Evolutionary conservation across 2,329 filamentous ascomycete genomes (phyloP), one percentile per base, ranked within the genome.

Genomic region (Venturiaceae sp.): DNA sequence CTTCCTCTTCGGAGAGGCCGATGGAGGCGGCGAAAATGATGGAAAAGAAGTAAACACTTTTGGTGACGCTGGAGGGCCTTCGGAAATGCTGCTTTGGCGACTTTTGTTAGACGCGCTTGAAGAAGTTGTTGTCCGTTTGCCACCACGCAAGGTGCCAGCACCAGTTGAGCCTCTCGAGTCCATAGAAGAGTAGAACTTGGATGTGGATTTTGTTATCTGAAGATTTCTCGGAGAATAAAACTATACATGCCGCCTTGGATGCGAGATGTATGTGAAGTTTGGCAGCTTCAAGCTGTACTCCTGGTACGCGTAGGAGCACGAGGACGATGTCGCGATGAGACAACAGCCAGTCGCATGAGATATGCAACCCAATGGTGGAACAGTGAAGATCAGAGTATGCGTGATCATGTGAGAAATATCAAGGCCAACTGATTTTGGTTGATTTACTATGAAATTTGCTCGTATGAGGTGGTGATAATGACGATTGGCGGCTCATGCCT

Each of bases 21-120:
- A 57, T 16, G 55, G 30, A 3, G 36, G 34, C n/a, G 55, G 55
- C 26, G 55, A 11, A 13, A 58, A 50, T 4, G 30, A 34, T 16
- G 57, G 57, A 44, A 58, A 58, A 8, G 57, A 58, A 23, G 57
- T 54, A 19, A 58, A 50, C 23, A 54, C 47, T 23, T 58, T 58
- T 32, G 57, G 57, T 14, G 57, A 58, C 32, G 26, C 57, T 36
- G 57, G 44, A 13, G 28, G 13, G 16, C 23, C 55, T 46, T 58
- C 44, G 14, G 55, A 50, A 19, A 50, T 13, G 30, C 44, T 58
- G 41, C 41, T 58, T 23, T 37, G 33, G 21, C 55, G 55, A 46
- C 37, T 44, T 46, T 34, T 52, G 55, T 32, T 47, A 6, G 36
- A 53, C 14, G 57, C 47, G 13, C 26, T 33, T 16, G 26, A 39